Evolutionary conservation across 1,284 basidiomycete species (phyloP), one percentile per base, ranked within the genome.

Genomic region (Ustilago xerochloae): DNA sequence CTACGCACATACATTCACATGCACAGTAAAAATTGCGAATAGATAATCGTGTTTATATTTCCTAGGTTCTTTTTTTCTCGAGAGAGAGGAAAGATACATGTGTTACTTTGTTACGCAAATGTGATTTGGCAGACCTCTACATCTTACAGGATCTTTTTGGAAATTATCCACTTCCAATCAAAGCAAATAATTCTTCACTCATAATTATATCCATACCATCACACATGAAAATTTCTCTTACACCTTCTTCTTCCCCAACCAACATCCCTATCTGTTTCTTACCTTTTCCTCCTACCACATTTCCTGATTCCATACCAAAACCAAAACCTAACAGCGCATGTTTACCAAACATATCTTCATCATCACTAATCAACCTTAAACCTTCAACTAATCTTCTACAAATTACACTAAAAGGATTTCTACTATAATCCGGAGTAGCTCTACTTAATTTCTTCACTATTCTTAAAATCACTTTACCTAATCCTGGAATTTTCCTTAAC

Each of bases 341-440:
- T 4, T 88, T 88, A 80, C 92, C 91, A 78, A 92, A 91, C 51
- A 89, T 87, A 80, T 93, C 92, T 71, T 88, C 88, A 4, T 88
- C 89, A 64, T 92, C 92, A 81, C 94, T 93, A 57, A 98, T 86
- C 47, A 94, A 86, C 79, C 92, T 92, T 85, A 97, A 87, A 0
- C 91, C 89, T 85, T 97, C 93, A 46, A 93, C 88, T 29, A 92
- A 89, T 66, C 95, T 88, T 41, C 92, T 88, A 50, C 90, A 89
- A 50, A 91, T 88, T 36, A 90, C 87, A 52, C 87, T 81, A 80
- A 91, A 93, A 65, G 85, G 83, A 68, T 86, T 88, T 85, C 72
- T 82, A 79, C 72, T 89, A 87, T 68, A 87, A 77, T 80, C 90
- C 87, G 61, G 88, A 86, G 83, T 90, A 87, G 43, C 85, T 12